Conservation (phyloP, 2,329 filamentous ascomycete species). For the Colletotrichum sp. region DNA sequence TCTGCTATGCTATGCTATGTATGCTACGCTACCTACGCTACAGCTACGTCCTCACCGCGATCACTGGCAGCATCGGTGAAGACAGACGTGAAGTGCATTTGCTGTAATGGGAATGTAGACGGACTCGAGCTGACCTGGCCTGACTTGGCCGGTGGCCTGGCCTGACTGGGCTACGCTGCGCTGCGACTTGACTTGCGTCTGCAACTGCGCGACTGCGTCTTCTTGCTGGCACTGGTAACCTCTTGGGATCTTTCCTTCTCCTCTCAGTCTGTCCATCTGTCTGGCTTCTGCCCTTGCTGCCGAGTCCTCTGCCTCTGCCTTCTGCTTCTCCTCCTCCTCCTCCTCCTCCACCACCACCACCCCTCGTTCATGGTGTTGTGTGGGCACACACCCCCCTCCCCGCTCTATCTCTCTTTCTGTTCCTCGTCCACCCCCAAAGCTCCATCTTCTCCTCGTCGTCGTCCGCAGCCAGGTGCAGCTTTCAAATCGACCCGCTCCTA, state of each 20-base stretch:
- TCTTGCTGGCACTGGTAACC: neutral
- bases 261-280: neutral
- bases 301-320: neutral
- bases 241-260: constrained; percentile 1
- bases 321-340: neutral
- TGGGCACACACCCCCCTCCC: neutral
- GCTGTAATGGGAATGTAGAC: neutral
- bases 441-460: neutral
- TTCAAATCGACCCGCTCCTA: constrained; percentile 13
- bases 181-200: neutral
- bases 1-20: neutral
- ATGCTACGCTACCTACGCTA: neutral
- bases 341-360: neutral
- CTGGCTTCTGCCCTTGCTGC: neutral
- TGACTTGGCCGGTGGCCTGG: neutral
- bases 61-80: neutral
- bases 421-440: neutral
- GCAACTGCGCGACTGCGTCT: neutral
- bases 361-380: constrained; percentile 1
- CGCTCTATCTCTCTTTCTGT: neutral
- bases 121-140: neutral
- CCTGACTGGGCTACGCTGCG: neutral
- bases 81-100: neutral
- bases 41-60: neutral
- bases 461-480: neutral